Base-by-base conservation (phyloP, 352 stramenopile genomes). In the Globisporangium rhizosaccharum region DNA sequence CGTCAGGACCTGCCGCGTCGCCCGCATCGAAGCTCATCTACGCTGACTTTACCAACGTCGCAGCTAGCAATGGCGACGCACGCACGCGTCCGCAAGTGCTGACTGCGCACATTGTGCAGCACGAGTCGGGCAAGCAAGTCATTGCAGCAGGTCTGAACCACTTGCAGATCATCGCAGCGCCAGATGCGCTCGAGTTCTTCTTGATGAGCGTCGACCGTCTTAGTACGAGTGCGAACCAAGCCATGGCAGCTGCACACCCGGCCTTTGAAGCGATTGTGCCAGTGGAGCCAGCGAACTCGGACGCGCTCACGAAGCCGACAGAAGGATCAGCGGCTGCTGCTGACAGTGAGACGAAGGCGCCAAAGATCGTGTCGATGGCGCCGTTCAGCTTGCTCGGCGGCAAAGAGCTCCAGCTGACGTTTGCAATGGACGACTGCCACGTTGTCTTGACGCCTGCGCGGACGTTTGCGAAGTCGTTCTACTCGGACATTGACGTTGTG, bases 131-230 rank as follows among this genome's bases (percentile, higher is more conserved):
- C 18, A 67, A 85, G 46, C 73, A 82, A 30, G 57, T 69, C 49
- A 62, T 86, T 20, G 62, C 71, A 28, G 70, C 71, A 51, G 49
- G 56, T 3, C 48, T 86, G 51, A 85, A 76, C 47, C 79, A 83
- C 42, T 53, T 85, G 30, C 76, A 75, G 30, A 44, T 88, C 30
- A 60, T 86, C 26, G 53, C 72, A 4, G 72, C 68, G 51, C 71
- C 71, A 7, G 53, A 68, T 20, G 76, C 71, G 15, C 69, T 90
- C 4, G 78, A 90, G 56, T 58, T 80, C 55, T 88, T 90, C 52
- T 50, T 90, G 52, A 61, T 88, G 53, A 88, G 78, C 46, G 61
- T 82, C 10, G 79, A 90, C 64, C 77, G 77, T 6, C 51, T 88
- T 20, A 81, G 51, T 41, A 85, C 74, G 30, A 79, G 73, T 23